Conservation (phyloP, 331 rosid species). For the Pyracantha coccinea region DNA sequence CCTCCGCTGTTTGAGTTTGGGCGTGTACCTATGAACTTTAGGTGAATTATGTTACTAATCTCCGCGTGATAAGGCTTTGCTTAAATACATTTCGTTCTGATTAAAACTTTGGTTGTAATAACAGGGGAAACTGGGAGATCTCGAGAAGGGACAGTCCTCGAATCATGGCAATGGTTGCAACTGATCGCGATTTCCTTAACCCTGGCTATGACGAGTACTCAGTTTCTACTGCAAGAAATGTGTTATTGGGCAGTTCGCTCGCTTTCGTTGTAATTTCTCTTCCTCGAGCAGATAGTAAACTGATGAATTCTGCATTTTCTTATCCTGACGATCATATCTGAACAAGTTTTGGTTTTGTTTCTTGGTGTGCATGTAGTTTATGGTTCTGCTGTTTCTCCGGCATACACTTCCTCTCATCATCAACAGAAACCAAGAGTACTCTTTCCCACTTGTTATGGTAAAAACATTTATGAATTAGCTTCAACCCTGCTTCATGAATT, state of each 20-base stretch:
- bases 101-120: neutral
- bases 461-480: neutral
- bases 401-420: slow-evolving; percentile 68
- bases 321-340: neutral
- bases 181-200: slow-evolving; percentile 37
- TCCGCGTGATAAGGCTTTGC: neutral
- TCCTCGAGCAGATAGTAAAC: neutral
- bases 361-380: slow-evolving; percentile 49
- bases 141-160: slow-evolving; percentile 71
- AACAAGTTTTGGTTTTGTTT: neutral
- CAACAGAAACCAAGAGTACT: slow-evolving; percentile 35
- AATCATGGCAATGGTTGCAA: slow-evolving; percentile 74
- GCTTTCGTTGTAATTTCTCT: slow-evolving; percentile 52
- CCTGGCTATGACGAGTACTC: slow-evolving; percentile 58
- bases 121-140: slow-evolving; percentile 96
- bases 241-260: slow-evolving; percentile 44
- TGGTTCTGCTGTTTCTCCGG: slow-evolving; percentile 69
- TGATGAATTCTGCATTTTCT: neutral
- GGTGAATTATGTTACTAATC: slow-evolving; percentile 34
- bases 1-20: slow-evolving; percentile 79
- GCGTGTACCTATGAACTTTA: slow-evolving; percentile 88
- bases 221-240: slow-evolving; percentile 43
- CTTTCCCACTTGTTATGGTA: slow-evolving; percentile 69
- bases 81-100: neutral
- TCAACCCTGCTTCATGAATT: neutral